These are phyloP conservation scores for Dendrobium nobile DNA, from an alignment of 106 monocot species.

Conservation along the genomic window DNA sequence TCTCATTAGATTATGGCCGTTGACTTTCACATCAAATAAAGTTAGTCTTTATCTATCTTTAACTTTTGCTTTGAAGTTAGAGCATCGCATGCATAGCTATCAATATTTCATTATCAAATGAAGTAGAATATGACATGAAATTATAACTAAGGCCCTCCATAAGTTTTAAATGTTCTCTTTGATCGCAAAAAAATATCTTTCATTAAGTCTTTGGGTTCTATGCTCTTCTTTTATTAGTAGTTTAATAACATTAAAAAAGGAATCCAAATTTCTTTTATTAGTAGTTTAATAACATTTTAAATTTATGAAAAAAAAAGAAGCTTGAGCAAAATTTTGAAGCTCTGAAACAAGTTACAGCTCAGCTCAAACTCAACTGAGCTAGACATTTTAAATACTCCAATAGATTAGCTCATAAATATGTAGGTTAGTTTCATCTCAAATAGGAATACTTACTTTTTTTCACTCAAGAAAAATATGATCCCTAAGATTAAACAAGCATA, in stretches of 20 bases:
- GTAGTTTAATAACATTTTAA: too few relatives aligned
- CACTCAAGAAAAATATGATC: neutral
- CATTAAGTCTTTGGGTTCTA: neutral
- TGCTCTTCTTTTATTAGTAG: too few relatives aligned
- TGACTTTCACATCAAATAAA: constrained; percentile 3
- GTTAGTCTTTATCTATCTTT: neutral
- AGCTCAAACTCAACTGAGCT: too few relatives aligned
- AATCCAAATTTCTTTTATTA: too few relatives aligned
- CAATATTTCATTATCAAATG: neutral
- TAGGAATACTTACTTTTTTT: neutral
- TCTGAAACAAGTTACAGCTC: too few relatives aligned
- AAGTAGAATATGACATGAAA: neutral
- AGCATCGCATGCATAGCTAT: neutral
- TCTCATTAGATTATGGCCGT: neutral
- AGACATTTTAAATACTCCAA: neutral
- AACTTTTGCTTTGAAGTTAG: neutral
- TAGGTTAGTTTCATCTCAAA: neutral
- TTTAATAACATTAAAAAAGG: too few relatives aligned
- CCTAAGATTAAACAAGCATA: neutral
- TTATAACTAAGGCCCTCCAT: neutral
- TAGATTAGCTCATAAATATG: neutral
- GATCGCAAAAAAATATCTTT: neutral
- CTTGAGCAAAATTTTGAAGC: too few relatives aligned
- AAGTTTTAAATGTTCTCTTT: neutral
- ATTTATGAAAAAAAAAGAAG: too few relatives aligned